phyloP scores from a whole-genome alignment of 495 filamentous ascomycete species.

The Penicillium cinerascens region DNA sequence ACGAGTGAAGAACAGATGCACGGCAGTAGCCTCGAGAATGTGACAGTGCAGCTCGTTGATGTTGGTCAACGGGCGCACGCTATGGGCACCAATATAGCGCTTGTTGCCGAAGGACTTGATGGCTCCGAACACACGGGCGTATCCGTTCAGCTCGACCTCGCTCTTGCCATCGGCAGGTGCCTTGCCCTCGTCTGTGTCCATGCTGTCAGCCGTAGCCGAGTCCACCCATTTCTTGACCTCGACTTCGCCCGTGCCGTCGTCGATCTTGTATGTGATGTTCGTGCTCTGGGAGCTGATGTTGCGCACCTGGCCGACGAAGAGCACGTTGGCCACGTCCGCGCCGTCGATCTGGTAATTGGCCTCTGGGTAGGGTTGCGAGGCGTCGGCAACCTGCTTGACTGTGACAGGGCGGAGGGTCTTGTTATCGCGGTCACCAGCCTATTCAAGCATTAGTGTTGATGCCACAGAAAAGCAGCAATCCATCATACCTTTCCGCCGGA shows the following conservation, averaged over 20 bases:
- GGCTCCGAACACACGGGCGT: slow-evolving; percentile 78
- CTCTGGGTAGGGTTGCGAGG: slow-evolving; percentile 67
- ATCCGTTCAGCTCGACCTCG: slow-evolving; percentile 62
- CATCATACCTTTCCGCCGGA: slow-evolving; percentile 39
- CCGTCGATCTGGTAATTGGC: slow-evolving; percentile 77
- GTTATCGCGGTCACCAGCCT: slow-evolving; percentile 44
- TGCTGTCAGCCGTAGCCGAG: slow-evolving; percentile 46
- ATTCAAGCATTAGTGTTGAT: not conserved
- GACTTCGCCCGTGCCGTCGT: slow-evolving; percentile 89
- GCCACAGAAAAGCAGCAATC: not conserved
- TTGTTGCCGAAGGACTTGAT: slow-evolving; percentile 76
- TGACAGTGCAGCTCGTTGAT: slow-evolving; percentile 91
- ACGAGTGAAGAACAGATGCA: slow-evolving; percentile 83
- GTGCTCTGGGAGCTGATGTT: slow-evolving; percentile 81
- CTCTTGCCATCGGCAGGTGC: slow-evolving; percentile 32
- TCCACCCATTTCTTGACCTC: slow-evolving; percentile 95
- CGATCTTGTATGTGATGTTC: slow-evolving; percentile 86
- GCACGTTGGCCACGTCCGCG: slow-evolving; percentile 58
- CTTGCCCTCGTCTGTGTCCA: slow-evolving; percentile 44
- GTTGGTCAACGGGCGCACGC: slow-evolving; percentile 72
- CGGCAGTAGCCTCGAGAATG: slow-evolving; percentile 79
- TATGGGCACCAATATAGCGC: slow-evolving; percentile 73
- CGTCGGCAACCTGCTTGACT: slow-evolving; percentile 88
- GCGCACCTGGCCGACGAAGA: slow-evolving; percentile 85
- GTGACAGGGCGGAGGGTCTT: slow-evolving; percentile 87